Evolutionary conservation across 768 basidiomycete species (phyloP), one percentile per base, ranked within the genome.

Genomic region (Mycena olivaceomarginata): DNA sequence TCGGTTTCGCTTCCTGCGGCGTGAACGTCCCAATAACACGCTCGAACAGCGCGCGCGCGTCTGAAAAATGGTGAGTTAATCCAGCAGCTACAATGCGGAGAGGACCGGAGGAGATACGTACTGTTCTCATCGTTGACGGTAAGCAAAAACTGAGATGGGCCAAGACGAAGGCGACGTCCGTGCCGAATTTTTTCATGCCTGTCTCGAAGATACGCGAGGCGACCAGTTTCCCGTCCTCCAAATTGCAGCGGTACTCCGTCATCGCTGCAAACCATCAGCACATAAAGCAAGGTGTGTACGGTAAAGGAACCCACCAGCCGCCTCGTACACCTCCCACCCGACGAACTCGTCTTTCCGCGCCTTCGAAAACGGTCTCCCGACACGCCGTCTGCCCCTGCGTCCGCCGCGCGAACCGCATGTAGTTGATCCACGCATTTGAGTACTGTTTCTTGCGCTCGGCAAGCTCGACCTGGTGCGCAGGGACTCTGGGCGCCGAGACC

Each of bases 41-140:
- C 83, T 99, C 98, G 82, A 99, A 99, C 39, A 99, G 87, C 0
- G 98, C 98, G 71, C 98, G 93, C 1, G 98, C 98, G 87, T 99
- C 98, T 99, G 57, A 53, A 60, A 80, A 53, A n/a, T 7, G n/a
- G 20, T 8, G 7, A 40, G 62, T 59, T 12, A 12, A 20, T 10
- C 5, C 10, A 31, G 22, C 12, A 76, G 66, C 70, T 2, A n/a
- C 77, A 76, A n/a, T 70, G 64, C 25, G 66, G 65, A 20, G 25
- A 16, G n/a, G 56, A 57, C 56, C 5, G 53, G n/a, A 48, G 7
- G 12, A 22, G 37, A 89, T 31, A 31, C 96, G 80, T 83, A 98
- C 98, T 99, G 82, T 94, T 96, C 79, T 97, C 95, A 84, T 99
- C 98, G 81, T 99, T 99, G 87, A 98, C 92, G 39, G 94, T 95